These are phyloP conservation scores for Yamadazyma buinensis DNA, from an alignment of 1,139 yeast genomes.

Conservation along the genomic window DNA sequence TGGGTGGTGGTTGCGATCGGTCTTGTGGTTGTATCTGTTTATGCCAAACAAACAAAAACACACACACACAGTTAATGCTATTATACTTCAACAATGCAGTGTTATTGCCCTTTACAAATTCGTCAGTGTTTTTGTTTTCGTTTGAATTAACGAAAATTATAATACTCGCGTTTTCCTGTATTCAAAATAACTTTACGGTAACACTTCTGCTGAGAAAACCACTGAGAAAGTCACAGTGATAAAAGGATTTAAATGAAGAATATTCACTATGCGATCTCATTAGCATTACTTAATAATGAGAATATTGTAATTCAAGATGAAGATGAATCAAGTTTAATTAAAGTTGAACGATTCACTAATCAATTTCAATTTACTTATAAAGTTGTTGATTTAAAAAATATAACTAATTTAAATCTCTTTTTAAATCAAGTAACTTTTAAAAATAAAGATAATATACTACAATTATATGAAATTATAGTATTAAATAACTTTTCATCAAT, in stretches of 20 bases:
- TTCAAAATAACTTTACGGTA: too few species aligned
- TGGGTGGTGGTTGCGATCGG: too few species aligned
- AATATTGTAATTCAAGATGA: slow-evolving; percentile 21
- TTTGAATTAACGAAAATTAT: too few species aligned
- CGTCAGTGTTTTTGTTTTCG: too few species aligned
- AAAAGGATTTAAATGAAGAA: slow-evolving; percentile 19
- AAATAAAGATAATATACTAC: slow-evolving; percentile 2
- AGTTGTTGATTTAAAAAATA: not conserved
- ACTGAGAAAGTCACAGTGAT: not conserved
- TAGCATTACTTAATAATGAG: slow-evolving; percentile 20
- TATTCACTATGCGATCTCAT: slow-evolving; percentile 23
- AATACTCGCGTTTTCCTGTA: too few species aligned
- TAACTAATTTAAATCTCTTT: not conserved
- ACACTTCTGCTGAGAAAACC: too few species aligned
- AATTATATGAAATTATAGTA: slow-evolving; percentile 7
- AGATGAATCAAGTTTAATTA: slow-evolving; percentile 1
- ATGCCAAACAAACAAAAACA: too few species aligned
- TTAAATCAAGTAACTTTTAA: slow-evolving; percentile 4
- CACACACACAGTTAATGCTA: too few species aligned
- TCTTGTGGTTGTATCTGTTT: too few species aligned
- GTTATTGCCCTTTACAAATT: too few species aligned
- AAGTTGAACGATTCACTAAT: not conserved
- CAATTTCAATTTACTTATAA: slow-evolving; percentile 1
- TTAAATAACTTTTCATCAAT: slow-evolving; percentile 7
- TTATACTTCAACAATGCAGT: too few species aligned